Evolutionary conservation across 306 rosid species (phyloP), one percentile per base, ranked within the genome.

Genomic region (Cercis canadensis): DNA sequence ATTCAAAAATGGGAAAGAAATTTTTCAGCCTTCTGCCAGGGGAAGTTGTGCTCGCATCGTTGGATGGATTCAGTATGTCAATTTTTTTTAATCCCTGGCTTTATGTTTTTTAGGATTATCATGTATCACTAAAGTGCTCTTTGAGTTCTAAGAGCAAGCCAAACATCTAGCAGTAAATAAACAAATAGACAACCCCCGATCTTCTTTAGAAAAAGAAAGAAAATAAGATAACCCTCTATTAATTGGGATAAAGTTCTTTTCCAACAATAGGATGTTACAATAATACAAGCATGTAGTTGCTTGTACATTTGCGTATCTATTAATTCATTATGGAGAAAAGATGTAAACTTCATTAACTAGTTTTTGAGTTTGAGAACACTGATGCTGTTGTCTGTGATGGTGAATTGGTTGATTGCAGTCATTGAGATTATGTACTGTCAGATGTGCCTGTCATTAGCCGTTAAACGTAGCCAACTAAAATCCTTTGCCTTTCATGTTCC

Each of bases 31-130:
- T 87, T 45, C 73, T 93, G 46, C 98, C 98, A 1, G 96, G 92
- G 72, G 97, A 93, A 84, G 83, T 93, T 74, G 56, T 87, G 68
- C 97, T 93, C 59, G 98, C 98, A 43, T 90, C 98, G n/a, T 78
- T 93, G 83, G 98, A 90, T 80, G 98, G 97, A 83, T 92, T 92
- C 75, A 76, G 98, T 92, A 63, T 75, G 96, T 83, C 69, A 59
- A 8, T 68, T 72, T 70, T n/a, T 60, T 36, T 47, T 70, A 47
- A 45, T 70, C 34, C 54, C 58, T 33, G 59, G 36, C 31, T 32
- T 53, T 70, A 9, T 16, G 32, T 14, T 49, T 34, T 37, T 54
- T 36, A 45, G n/a, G n/a, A 50, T 61, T 44, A 70, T 51, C 69
- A 21, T 52, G 43, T 11, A 39, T 52, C 2, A 17, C 57, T 59